Percentiles rank a stretch among this genome's conserved stretches.
Evolutionary conservation across 768 basidiomycete genomes (phyloP).

Genomic region (Pisolithus tinctorius): DNA sequence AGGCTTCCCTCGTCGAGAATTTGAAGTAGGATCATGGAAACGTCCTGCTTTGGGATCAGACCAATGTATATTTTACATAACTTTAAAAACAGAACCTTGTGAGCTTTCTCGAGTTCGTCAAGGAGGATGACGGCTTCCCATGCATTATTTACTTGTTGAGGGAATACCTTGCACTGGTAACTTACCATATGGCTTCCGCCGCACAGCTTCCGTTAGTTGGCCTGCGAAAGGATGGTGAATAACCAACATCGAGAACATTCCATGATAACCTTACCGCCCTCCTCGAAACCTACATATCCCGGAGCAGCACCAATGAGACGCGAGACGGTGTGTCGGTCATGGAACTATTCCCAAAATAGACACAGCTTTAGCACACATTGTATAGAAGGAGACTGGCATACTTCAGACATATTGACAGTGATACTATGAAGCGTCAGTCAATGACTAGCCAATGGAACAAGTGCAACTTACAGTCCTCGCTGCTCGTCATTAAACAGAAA

Average conservation of each 20-base stretch:
- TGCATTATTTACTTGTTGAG: neutral
- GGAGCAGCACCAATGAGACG: conserved; percentile 89
- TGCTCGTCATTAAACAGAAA: conserved; percentile 91
- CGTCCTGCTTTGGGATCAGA: conserved; percentile 43
- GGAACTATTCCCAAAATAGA: conserved; percentile 47
- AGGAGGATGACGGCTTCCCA: conserved; percentile 51
- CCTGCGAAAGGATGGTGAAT: conserved; percentile 25
- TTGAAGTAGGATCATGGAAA: conserved; percentile 85
- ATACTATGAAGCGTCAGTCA: conserved; percentile 41
- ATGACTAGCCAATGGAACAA: neutral
- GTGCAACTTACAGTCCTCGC: conserved; percentile 62
- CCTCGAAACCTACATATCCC: conserved; percentile 79
- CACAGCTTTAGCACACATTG: neutral
- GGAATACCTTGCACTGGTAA: neutral
- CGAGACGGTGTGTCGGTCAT: conserved; percentile 87
- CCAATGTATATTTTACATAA: neutral
- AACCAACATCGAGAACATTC: neutral
- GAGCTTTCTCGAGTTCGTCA: conserved; percentile 73
- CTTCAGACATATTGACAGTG: conserved; percentile 93
- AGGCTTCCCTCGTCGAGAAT: conserved; percentile 86
- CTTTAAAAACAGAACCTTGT: conserved; percentile 45
- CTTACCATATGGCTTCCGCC: conserved; percentile 51
- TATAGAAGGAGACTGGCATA: conserved; percentile 7
- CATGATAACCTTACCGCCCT: conserved; percentile 40
- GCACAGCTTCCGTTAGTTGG: conserved; percentile 59